Percentiles rank a stretch among this genome's conserved stretches.
Conservation (phyloP, 2,329 filamentous ascomycete species). For the Trichophyton simii region DNA sequence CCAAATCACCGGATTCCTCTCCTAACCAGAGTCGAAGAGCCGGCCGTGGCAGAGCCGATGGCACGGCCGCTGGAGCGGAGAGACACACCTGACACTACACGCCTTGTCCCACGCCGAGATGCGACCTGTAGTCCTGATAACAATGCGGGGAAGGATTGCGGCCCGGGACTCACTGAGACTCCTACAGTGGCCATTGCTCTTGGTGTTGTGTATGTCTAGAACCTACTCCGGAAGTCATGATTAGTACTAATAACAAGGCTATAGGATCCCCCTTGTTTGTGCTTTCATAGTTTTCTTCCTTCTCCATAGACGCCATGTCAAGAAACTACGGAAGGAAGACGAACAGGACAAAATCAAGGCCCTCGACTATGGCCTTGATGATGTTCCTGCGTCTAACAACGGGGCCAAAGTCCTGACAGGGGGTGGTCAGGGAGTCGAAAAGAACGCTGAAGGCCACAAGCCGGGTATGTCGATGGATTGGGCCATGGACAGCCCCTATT, state of each 20-base stretch:
- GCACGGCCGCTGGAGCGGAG: neutral
- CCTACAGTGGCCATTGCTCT: slow-evolving; percentile 55
- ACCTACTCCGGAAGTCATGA: neutral
- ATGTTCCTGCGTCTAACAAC: slow-evolving; percentile 28
- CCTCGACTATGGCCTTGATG: slow-evolving; percentile 78
- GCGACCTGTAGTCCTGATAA: slow-evolving; percentile 17
- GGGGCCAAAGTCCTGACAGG: slow-evolving; percentile 41
- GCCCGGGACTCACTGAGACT: slow-evolving; percentile 42
- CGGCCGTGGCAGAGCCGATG: neutral
- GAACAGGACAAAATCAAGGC: slow-evolving; percentile 75
- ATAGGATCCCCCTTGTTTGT: slow-evolving; percentile 61
- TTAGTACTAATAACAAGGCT: slow-evolving; percentile 16
- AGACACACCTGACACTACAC: neutral
- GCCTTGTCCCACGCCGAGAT: slow-evolving; percentile 7
- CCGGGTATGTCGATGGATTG: slow-evolving; percentile 50
- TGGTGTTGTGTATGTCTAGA: slow-evolving; percentile 52
- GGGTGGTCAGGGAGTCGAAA: slow-evolving; percentile 12
- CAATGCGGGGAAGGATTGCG: slow-evolving; percentile 41
- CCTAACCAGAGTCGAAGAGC: neutral
- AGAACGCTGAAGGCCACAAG: slow-evolving; percentile 26
- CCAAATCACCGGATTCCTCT: neutral
- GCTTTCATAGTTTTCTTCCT: slow-evolving; percentile 57
- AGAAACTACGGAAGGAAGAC: slow-evolving; percentile 64
- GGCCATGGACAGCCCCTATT: slow-evolving; percentile 63
- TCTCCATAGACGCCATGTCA: slow-evolving; percentile 66